Base-by-base conservation (phyloP, 2,329 filamentous ascomycete genomes). In the Hypoxylon sp. region DNA sequence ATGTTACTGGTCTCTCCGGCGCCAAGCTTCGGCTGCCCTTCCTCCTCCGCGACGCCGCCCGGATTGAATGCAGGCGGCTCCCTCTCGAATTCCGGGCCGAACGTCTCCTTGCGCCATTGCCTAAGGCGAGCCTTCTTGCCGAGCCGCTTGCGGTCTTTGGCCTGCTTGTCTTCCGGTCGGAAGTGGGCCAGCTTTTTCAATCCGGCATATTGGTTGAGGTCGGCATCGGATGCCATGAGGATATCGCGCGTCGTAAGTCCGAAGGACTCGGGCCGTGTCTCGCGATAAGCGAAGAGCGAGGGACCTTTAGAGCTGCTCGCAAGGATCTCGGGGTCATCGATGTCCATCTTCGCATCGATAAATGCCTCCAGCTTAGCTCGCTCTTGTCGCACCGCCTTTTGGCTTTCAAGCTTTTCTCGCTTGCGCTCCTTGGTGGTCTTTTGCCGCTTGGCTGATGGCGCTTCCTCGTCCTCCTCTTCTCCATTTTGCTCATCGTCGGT, bases 141-240 rank as follows among this genome's bases (percentile, higher is more conserved):
- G 31, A 98, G 86, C 74, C 88, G 87, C 85, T 97, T 97, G 82
- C 90, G 89, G 77, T 99, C 96, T 75, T 91, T 92, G 73, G 87
- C 86, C 86, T 98, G 98, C 87, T 97, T 96, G 75, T 94, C 92
- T 2, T 86, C 84, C 78, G 98, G 94, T 62, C 96, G 88, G 84
- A 96, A 99, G 4, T 92, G 86, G 3, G 95, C 94, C 66, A 98
- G 88, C 83, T 98, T 98, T 87, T 99, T 99, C 76, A 99, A 84
- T 6, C 96, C 95, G 4, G 91, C 95, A 77, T 92, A 99, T 72
- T 94, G 87, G 80, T 99, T 99, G 71, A 99, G 88, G 59, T 91
- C 89, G 51, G 89, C 84, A 82, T 99, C 96, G 48, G 91, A 92
- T 72, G 97, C 93, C 78, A 91, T 86, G 35, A 99, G 87, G 74